These are phyloP conservation scores for Podaxis sp. DNA, from an alignment of 768 basidiomycete genomes.

Conservation along the genomic window DNA sequence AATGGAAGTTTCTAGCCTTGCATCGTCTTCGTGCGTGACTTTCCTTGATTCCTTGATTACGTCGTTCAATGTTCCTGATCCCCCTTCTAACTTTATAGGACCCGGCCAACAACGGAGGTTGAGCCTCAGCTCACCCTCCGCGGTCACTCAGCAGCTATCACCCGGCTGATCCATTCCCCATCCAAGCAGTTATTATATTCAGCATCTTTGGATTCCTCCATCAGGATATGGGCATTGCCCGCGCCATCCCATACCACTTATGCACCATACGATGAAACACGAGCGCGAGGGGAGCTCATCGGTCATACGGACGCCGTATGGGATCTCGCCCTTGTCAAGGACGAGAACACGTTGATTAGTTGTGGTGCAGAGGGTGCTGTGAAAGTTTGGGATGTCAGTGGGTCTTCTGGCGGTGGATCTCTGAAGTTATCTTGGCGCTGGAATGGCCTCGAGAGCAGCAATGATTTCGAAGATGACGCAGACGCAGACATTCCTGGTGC, in stretches of 20 bases:
- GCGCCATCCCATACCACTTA: slow-evolving; percentile 79
- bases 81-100: slow-evolving; percentile 31
- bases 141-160: slow-evolving; percentile 90
- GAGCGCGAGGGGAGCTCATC: slow-evolving; percentile 73
- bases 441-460: slow-evolving; percentile 52
- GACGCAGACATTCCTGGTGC: slow-evolving; percentile 61
- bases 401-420: slow-evolving; percentile 56
- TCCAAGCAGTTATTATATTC: slow-evolving; percentile 80
- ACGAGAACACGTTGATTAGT: slow-evolving; percentile 81
- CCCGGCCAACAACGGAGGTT: slow-evolving; percentile 75
- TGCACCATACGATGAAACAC: slow-evolving; percentile 81
- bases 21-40: slow-evolving; percentile 69
- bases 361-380: slow-evolving; percentile 89
- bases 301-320: slow-evolving; percentile 96
- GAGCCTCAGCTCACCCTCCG: slow-evolving; percentile 93
- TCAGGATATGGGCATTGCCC: slow-evolving; percentile 88
- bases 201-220: slow-evolving; percentile 89
- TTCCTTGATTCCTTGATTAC: slow-evolving; percentile 9
- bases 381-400: slow-evolving; percentile 90
- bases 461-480: slow-evolving; percentile 44
- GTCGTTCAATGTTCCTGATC: slow-evolving; percentile 13
- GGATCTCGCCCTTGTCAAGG: slow-evolving; percentile 85
- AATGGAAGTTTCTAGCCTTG: slow-evolving; percentile 70
- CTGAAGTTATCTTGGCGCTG: slow-evolving; percentile 81
- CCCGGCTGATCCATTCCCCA: slow-evolving; percentile 76